Conservation (phyloP, 2,329 filamentous ascomycete genomes). For the Cryphonectria naterciae region DNA sequence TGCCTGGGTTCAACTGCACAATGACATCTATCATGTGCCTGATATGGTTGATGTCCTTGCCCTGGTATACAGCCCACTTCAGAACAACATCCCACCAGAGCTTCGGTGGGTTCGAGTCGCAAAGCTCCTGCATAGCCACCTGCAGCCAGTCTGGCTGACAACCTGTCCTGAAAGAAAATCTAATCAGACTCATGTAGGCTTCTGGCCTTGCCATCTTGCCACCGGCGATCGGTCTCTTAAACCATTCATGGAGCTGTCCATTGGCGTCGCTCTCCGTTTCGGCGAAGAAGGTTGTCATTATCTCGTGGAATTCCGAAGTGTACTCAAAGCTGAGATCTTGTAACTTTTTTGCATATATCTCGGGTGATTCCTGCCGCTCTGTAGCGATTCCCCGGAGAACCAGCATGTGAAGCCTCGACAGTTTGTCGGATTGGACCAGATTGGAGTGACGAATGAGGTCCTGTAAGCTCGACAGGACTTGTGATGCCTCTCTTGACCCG, state of each 20-base stretch:
- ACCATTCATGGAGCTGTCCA: slow-evolving; percentile 65
- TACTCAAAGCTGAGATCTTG: slow-evolving; percentile 51
- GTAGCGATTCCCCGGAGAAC: slow-evolving; percentile 65
- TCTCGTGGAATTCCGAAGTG: slow-evolving; percentile 50
- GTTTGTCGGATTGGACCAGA: slow-evolving; percentile 19
- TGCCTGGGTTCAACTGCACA: slow-evolving; percentile 51
- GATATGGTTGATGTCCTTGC: slow-evolving; percentile 73
- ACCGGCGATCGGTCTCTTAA: slow-evolving; percentile 55
- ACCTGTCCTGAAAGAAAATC: slow-evolving; percentile 61
- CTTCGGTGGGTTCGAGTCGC: slow-evolving; percentile 53
- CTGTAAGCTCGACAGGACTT: slow-evolving; percentile 41
- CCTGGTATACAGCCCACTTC: slow-evolving; percentile 73
- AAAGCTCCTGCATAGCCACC: slow-evolving; percentile 58
- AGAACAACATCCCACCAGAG: slow-evolving; percentile 73
- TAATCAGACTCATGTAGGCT: slow-evolving; percentile 60
- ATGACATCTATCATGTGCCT: slow-evolving; percentile 73
- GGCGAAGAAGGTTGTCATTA: slow-evolving; percentile 67
- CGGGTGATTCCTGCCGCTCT: slow-evolving; percentile 61
- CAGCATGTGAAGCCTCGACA: slow-evolving; percentile 48
- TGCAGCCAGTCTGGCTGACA: slow-evolving; percentile 65
- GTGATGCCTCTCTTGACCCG: slow-evolving; percentile 56
- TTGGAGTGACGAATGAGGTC: slow-evolving; percentile 30
- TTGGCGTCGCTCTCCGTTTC: slow-evolving; percentile 58
- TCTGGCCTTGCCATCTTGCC: slow-evolving; percentile 45
- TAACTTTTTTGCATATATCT: slow-evolving; percentile 58